These are phyloP conservation scores for Galeopsis tetrahit DNA, from an alignment of 257 asterid genomes.

Conservation along the genomic window DNA sequence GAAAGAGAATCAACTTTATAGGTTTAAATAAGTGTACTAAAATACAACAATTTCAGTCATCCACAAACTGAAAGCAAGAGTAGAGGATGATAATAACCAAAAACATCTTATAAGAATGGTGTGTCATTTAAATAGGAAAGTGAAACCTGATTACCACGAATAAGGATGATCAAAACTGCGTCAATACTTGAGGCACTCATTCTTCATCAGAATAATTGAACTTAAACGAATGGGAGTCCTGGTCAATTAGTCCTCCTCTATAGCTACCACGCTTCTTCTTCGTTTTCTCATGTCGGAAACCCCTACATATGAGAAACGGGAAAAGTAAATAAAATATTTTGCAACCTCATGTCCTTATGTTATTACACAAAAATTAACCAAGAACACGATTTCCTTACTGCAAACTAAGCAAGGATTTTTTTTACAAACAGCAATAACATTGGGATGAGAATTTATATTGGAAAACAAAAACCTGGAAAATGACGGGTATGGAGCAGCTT, in stretches of 20 bases:
- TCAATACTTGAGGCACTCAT: conserved; percentile 34
- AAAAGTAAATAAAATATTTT: not conserved
- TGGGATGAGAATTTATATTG: not conserved
- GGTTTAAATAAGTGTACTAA: not conserved
- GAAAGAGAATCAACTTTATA: not conserved
- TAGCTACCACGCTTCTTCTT: conserved; percentile 99
- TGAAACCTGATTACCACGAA: conserved; percentile 3
- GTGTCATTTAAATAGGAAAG: conserved; percentile 2
- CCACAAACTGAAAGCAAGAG: conserved; percentile 7
- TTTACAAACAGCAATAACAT: not conserved
- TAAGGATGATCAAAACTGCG: conserved; percentile 19
- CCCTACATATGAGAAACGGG: conserved; percentile 39
- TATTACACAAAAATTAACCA: not conserved
- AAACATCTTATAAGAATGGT: conserved; percentile 16
- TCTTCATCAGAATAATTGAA: conserved; percentile 85
- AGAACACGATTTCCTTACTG: not conserved
- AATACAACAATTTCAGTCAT: not conserved
- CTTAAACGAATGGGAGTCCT: conserved; percentile 81
- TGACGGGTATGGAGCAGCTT: not conserved
- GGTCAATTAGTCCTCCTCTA: conserved; percentile 88
- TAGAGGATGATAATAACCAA: conserved; percentile 10
- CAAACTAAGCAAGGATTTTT: conserved; percentile 3
- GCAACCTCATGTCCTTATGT: not conserved
- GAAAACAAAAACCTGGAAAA: not conserved
- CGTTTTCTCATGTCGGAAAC: conserved; percentile 79